These are phyloP conservation scores for Arthrobotrys iridis DNA, from an alignment of 2,329 filamentous ascomycete genomes.

Conservation along the genomic window DNA sequence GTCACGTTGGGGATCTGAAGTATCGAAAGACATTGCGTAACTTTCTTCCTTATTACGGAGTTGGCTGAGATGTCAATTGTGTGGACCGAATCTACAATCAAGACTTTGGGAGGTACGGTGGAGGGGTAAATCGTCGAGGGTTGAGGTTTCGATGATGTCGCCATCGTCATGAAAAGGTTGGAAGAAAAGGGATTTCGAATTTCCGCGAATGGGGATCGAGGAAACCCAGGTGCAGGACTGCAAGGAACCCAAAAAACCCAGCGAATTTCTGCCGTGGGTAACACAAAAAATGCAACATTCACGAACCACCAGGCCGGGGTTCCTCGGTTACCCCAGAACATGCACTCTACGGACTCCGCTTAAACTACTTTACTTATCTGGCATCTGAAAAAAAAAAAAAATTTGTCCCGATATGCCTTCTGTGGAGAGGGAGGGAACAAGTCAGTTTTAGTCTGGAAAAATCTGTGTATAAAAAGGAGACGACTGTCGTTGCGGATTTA, in stretches of 20 bases:
- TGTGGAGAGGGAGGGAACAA: neutral
- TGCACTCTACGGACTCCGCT: no score
- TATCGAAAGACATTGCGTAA: slow-evolving; percentile 37
- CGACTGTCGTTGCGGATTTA: neutral
- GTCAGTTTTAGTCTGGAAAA: neutral
- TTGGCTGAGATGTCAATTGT: slow-evolving; percentile 22
- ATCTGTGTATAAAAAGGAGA: neutral
- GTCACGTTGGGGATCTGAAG: slow-evolving; percentile 1
- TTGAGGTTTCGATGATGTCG: neutral
- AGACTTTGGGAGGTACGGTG: neutral
- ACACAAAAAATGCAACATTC: slow-evolving; percentile 50
- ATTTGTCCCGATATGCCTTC: neutral
- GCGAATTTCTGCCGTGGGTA: slow-evolving; percentile 45
- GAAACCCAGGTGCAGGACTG: neutral
- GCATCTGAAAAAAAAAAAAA: no score
- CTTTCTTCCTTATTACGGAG: slow-evolving; percentile 27
- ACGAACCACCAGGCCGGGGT: neutral
- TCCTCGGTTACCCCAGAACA: slow-evolving; percentile 26
- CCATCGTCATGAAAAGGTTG: neutral
- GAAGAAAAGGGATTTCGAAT: neutral
- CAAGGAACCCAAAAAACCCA: neutral
- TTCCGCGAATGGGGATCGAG: neutral
- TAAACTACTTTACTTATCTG: neutral
- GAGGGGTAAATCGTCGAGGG: neutral
- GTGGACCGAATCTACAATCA: slow-evolving; percentile 17